Conservation (phyloP, 106 monocot species). For the Apostasia shenzhenica region DNA sequence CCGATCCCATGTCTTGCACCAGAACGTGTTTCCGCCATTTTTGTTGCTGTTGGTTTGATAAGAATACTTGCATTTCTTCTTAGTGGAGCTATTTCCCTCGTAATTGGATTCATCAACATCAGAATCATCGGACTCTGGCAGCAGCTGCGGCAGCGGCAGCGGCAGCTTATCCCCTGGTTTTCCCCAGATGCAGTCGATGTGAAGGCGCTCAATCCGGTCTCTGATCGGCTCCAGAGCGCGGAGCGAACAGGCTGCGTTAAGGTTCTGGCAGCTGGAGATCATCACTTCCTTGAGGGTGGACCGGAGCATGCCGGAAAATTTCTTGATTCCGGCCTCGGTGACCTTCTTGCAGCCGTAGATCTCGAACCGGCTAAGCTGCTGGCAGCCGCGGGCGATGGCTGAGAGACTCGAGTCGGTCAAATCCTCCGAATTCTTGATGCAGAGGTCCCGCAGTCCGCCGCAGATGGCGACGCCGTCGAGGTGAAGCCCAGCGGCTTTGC, state of each 20-base stretch:
- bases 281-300: constrained; percentile 57
- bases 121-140: neutral
- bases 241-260: constrained; percentile 29
- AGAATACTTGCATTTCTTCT: constrained; percentile 41
- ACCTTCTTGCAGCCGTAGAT: constrained; percentile 50
- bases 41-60: neutral
- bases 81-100: neutral
- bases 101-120: constrained; percentile 1
- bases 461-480: constrained; percentile 81
- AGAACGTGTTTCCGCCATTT: constrained; percentile 10
- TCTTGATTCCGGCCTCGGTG: constrained; percentile 52
- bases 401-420: constrained; percentile 59
- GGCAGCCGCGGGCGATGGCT: constrained; percentile 70
- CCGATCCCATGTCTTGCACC: constrained; percentile 42
- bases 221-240: constrained; percentile 62
- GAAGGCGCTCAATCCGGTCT: constrained; percentile 57
- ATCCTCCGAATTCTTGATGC: constrained; percentile 59
- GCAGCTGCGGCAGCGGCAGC: neutral
- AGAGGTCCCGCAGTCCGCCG: constrained; percentile 50
- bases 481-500: constrained; percentile 61
- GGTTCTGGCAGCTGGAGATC: constrained; percentile 49
- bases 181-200: constrained; percentile 66
- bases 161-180: neutral
- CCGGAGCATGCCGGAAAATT: constrained; percentile 37
- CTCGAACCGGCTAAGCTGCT: constrained; percentile 47